Conservation (phyloP, 352 stramenopile genomes). For the Globisporangium solare region DNA sequence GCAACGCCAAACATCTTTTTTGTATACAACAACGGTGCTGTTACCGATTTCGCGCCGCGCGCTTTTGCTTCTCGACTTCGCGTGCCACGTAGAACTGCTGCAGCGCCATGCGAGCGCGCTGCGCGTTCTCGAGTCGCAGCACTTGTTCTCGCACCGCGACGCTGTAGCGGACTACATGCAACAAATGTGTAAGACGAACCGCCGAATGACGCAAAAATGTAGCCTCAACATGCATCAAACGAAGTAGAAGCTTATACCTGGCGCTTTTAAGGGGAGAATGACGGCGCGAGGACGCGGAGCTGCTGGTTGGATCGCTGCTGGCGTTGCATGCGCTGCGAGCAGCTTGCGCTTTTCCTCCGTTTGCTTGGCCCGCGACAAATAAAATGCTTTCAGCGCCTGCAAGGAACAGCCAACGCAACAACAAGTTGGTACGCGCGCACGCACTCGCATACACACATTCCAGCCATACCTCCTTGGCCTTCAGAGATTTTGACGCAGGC, state of each 20-base stretch:
- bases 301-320: background rate
- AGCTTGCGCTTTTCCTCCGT: constrained; percentile 47
- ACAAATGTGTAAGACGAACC: too few species aligned
- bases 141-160: constrained; percentile 14
- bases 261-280: constrained; percentile 27
- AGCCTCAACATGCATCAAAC: background rate
- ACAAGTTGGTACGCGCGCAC: too few species aligned
- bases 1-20: too few species aligned
- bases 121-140: constrained; percentile 16
- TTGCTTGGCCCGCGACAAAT: constrained; percentile 40
- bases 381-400: constrained; percentile 49
- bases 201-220: background rate
- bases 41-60: constrained; percentile 21
- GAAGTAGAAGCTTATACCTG: constrained; percentile 5
- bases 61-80: constrained; percentile 14
- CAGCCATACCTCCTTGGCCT: constrained; percentile 27
- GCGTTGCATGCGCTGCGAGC: constrained; percentile 15
- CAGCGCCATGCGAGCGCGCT: constrained; percentile 13
- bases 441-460: background rate
- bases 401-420: background rate
- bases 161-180: constrained; percentile 14
- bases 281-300: background rate
- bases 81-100: constrained; percentile 22
- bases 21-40: too few species aligned
- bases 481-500: constrained; percentile 18